These are phyloP conservation scores for Trichophaea hybrida DNA, from an alignment of 2,329 filamentous ascomycete species.

Conservation along the genomic window DNA sequence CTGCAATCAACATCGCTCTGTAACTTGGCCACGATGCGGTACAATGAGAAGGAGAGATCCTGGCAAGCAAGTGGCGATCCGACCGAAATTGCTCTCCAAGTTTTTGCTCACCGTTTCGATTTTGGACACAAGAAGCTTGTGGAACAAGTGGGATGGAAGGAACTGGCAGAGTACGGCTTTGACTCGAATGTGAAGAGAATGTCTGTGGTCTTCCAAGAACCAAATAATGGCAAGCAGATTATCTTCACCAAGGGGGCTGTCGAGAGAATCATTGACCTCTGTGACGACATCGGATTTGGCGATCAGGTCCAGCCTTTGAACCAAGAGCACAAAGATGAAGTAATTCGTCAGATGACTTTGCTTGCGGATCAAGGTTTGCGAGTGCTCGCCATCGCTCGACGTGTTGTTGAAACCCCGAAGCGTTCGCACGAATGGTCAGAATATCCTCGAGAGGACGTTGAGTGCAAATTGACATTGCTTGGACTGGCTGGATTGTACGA, in stretches of 20 bases:
- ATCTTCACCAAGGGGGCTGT: constrained; percentile 50
- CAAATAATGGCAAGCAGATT: constrained; percentile 28
- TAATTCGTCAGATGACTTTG: constrained; percentile 42
- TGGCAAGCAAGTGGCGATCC: constrained; percentile 50
- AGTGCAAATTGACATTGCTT: constrained; percentile 41
- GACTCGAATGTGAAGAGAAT: constrained; percentile 52
- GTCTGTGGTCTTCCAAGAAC: constrained; percentile 44
- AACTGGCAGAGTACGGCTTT: constrained; percentile 49
- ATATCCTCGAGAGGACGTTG: constrained; percentile 37
- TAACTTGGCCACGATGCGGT: constrained; percentile 49
- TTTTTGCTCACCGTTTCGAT: constrained; percentile 48
- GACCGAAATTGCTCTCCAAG: constrained; percentile 53
- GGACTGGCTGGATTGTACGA: constrained; percentile 49
- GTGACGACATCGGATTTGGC: constrained; percentile 35
- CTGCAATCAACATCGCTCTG: constrained; percentile 44
- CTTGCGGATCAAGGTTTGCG: constrained; percentile 46
- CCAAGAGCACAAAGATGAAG: constrained; percentile 32
- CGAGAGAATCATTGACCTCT: constrained; percentile 45
- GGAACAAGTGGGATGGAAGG: constrained; percentile 35
- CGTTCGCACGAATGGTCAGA: constrained; percentile 27
- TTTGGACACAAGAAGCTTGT: constrained; percentile 36
- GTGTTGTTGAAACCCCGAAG: constrained; percentile 28
- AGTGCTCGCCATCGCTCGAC: constrained; percentile 43
- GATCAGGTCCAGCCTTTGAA: constrained; percentile 33
- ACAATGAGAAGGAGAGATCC: constrained; percentile 32